Base-by-base conservation (phyloP, 2,329 filamentous ascomycete genomes). In the Aureobasidium namibiae region DNA sequence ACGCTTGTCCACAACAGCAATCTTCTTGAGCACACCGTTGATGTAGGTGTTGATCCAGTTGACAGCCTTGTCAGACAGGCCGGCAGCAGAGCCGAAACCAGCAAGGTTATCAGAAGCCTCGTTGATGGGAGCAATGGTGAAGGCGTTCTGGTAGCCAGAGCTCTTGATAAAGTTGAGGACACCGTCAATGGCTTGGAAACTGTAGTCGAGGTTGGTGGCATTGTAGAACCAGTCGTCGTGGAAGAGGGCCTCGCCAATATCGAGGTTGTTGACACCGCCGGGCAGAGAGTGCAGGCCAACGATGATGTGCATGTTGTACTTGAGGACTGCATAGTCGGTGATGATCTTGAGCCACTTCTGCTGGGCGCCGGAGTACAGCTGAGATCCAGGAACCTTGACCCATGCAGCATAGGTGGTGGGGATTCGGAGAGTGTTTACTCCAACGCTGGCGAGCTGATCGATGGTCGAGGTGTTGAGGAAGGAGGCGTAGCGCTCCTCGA, bases 351-450 rank as follows among this genome's bases (percentile, higher is more conserved):
- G 29, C n/a, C 26, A 48, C 26, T 31, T 21, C 29, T 48, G 44
- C 9, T 48, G 44, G 26, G 29, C 26, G 6, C 44, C 44, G 2
- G 26, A 33, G 10, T 33, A 48, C n/a, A 48, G 18, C 26, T 31
- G 16, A 3, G 44, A 31, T 4, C 44, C 44, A 11, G 44, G 44
- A 18, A 48, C 24, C 26, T 48, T 46, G 24, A 46, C 26, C 42
- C 42, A 46, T 9, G 42, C 72, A 64, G 42, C 42, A 11, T 46
- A 46, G 4, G 44, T 48, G 1, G 44, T 48, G 4, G 44, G 44
- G n/a, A 48, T 48, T 13, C 44, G 44, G 9, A 48, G 44, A 33
- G 18, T 5, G 10, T 48, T 48, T 14, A 48, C n/a, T 8, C 29
- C 29, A 2, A 21, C 26, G 4, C 8, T 18, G n/a, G 44, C 44